Conservation (phyloP, 345 rosid species). For the Leavenworthia alabamica region DNA sequence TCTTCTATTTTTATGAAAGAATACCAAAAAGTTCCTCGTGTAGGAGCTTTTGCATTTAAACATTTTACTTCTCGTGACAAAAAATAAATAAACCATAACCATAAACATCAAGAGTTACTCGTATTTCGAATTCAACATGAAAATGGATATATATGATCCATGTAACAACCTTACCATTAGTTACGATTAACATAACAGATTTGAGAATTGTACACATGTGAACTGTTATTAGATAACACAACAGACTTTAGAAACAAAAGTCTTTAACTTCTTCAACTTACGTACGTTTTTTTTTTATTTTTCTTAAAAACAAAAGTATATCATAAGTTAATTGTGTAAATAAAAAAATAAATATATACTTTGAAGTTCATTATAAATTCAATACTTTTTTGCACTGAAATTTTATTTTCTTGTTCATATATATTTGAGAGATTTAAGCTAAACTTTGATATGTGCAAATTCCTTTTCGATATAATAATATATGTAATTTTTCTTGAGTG, state of each 20-base stretch:
- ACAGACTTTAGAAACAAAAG: background rate
- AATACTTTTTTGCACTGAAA: background rate
- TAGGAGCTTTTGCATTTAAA: constrained; percentile 22
- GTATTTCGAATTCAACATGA: background rate
- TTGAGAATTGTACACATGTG: background rate
- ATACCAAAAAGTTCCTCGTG: constrained; percentile 23
- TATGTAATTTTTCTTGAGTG: background rate
- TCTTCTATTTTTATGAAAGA: constrained; percentile 21
- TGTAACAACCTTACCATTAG: background rate
- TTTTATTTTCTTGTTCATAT: too few species aligned
- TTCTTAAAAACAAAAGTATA: background rate
- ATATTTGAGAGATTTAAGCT: background rate
- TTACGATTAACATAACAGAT: background rate
- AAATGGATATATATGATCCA: background rate
- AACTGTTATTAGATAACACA: background rate
- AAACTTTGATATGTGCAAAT: background rate
- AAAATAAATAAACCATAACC: background rate
- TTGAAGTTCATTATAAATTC: background rate
- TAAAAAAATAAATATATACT: background rate
- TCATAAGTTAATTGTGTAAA: background rate
- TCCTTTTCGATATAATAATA: background rate
- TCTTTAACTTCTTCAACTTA: background rate
- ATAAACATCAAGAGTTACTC: background rate
- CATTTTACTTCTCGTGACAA: constrained; percentile 29
- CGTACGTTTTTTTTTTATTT: background rate